These are phyloP conservation scores for Pyrenophora graminea DNA, from an alignment of 2,329 filamentous ascomycete genomes.

Conservation along the genomic window DNA sequence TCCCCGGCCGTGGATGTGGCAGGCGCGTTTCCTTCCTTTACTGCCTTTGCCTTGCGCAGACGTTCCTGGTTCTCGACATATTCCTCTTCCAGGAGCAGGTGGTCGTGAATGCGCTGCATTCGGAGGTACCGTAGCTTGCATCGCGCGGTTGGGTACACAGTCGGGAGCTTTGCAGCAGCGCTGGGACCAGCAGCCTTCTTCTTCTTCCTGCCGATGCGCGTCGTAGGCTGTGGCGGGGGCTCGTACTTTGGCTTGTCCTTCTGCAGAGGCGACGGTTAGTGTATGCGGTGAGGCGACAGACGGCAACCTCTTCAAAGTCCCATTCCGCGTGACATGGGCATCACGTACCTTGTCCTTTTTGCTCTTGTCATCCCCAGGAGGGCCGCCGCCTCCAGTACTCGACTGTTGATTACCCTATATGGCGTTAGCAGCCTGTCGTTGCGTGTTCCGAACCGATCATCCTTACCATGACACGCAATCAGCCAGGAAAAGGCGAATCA, in stretches of 20 bases:
- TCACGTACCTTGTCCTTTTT: constrained; percentile 75
- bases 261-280: constrained; percentile 42
- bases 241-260: constrained; percentile 99
- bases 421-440: constrained; percentile 44
- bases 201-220: constrained; percentile 97
- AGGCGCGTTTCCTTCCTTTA: constrained; percentile 58
- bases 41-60: constrained; percentile 84
- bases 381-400: constrained; percentile 74
- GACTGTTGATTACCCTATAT: constrained; percentile 80
- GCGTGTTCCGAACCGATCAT: constrained; percentile 22
- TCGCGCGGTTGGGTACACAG: constrained; percentile 91
- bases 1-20: constrained; percentile 62
- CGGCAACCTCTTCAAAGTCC: constrained; percentile 1
- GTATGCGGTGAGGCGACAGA: constrained; percentile 7
- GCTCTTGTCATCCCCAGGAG: constrained; percentile 75
- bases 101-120: constrained; percentile 98
- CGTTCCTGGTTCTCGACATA: constrained; percentile 99
- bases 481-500: constrained; percentile 3
- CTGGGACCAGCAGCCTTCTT: constrained; percentile 92
- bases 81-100: constrained; percentile 94
- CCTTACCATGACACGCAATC: constrained; percentile 42
- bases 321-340: background rate
- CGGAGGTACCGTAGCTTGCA: constrained; percentile 96
- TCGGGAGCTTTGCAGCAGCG: constrained; percentile 91
- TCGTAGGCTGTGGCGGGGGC: constrained; percentile 93